Conservation (phyloP, 2,329 filamentous ascomycete genomes). For the Trichophyton mentagrophytes region DNA sequence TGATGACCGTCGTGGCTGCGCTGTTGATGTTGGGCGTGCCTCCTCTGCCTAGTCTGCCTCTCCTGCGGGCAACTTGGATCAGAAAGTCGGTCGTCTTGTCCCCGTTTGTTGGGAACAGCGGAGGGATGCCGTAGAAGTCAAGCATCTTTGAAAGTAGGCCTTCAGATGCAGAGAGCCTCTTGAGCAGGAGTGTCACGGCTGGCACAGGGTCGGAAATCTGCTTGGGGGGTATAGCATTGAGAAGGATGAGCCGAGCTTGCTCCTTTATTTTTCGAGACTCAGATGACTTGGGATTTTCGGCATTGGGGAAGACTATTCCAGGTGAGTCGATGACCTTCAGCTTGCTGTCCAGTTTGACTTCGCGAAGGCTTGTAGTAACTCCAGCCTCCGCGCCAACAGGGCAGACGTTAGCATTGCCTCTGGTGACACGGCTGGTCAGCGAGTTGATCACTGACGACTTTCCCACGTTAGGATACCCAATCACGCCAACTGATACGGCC, state of each 20-base stretch:
- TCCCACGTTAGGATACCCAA: conserved; percentile 90
- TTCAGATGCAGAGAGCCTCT: conserved; percentile 59
- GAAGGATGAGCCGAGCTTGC: conserved; percentile 65
- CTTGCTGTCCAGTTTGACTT: conserved; percentile 91
- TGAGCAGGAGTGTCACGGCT: conserved; percentile 72
- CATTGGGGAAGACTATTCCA: conserved; percentile 80
- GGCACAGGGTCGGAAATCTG: conserved; percentile 88
- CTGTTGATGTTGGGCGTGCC: conserved; percentile 79
- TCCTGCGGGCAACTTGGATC: conserved; percentile 85
- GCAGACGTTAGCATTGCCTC: conserved; percentile 54
- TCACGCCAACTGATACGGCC: conserved; percentile 79
- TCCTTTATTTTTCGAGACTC: conserved; percentile 54
- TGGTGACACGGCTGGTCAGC: conserved; percentile 61
- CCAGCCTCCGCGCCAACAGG: conserved; percentile 85
- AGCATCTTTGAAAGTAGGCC: conserved; percentile 68
- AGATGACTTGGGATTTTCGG: conserved; percentile 42
- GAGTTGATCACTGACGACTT: conserved; percentile 97
- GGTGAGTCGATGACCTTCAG: conserved; percentile 87
- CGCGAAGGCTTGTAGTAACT: conserved; percentile 74
- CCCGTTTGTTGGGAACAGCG: conserved; percentile 56
- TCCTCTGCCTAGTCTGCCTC: conserved; percentile 74
- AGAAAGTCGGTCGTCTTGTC: conserved; percentile 83
- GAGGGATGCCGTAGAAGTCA: conserved; percentile 69
- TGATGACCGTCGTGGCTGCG: conserved; percentile 84
- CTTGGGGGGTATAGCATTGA: conserved; percentile 86